These are phyloP conservation scores for Arabidopsis suecica DNA, from an alignment of 345 rosid genomes.

Conservation along the genomic window DNA sequence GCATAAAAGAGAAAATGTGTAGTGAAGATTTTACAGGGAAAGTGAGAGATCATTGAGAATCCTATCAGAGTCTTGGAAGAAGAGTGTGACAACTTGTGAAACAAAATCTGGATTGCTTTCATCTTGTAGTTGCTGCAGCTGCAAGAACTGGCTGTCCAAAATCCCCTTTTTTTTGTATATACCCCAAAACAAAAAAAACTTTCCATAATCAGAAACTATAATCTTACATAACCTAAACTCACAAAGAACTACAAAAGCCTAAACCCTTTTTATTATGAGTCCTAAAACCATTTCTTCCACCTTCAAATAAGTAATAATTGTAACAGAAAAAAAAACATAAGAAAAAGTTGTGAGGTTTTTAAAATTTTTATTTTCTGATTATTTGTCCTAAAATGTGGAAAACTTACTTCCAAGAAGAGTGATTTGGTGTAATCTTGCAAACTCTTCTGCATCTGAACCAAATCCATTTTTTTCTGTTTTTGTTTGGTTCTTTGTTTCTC, in stretches of 20 bases:
- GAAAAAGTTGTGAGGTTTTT: background rate
- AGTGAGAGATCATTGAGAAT: conserved; percentile 83
- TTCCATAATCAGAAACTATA: conserved; percentile 18
- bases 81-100: conserved; percentile 87
- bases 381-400: background rate
- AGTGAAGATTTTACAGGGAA: conserved; percentile 57
- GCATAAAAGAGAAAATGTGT: conserved; percentile 14
- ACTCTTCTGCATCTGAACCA: conserved; percentile 81
- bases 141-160: conserved; percentile 83
- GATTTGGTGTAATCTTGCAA: conserved; percentile 74
- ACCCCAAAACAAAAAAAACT: background rate
- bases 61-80: conserved; percentile 91
- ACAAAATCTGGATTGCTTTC: conserved; percentile 98
- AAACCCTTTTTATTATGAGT: background rate
- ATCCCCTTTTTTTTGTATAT: conserved; percentile 56
- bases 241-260: conserved; percentile 10
- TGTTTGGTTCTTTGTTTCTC: conserved; percentile 22
- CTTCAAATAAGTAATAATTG: background rate
- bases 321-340: background rate
- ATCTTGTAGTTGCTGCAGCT: conserved; percentile 92
- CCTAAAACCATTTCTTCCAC: conserved; percentile 10
- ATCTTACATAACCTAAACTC: conserved; percentile 4
- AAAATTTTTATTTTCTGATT: background rate
- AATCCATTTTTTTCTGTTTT: conserved; percentile 56
- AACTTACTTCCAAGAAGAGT: conserved; percentile 74